Evolutionary conservation across 2,329 filamentous ascomycete genomes (phyloP).

Genomic region (Aplosporella prunicola): DNA sequence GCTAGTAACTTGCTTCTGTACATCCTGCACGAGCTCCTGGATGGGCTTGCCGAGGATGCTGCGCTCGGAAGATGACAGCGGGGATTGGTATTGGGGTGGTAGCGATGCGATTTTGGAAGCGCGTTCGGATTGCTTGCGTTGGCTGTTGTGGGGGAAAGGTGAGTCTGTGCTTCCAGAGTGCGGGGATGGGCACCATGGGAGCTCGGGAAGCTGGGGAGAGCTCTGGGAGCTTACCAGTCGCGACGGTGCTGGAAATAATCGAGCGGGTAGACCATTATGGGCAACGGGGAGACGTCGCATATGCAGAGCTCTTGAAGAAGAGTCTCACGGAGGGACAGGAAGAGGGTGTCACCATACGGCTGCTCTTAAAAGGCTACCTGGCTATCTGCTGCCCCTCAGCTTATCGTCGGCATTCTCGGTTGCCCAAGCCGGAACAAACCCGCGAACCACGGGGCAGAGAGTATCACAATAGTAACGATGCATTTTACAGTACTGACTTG

Average conservation of each 20-base stretch:
- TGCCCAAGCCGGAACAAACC: too few species aligned
- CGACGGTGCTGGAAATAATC: slow-evolving; percentile 61
- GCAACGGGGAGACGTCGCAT: not conserved
- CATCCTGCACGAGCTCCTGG: slow-evolving; percentile 64
- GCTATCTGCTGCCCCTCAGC: slow-evolving; percentile 5
- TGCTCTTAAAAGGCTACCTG: too few species aligned
- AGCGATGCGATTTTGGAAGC: slow-evolving; percentile 59
- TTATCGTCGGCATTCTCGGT: slow-evolving; percentile 8
- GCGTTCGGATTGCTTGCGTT: slow-evolving; percentile 71
- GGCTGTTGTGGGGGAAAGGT: slow-evolving; percentile 39
- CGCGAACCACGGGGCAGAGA: too few species aligned
- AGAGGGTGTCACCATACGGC: too few species aligned
- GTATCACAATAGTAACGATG: too few species aligned
- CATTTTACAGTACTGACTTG: too few species aligned
- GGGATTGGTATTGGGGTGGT: slow-evolving; percentile 52
- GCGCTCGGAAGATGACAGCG: slow-evolving; percentile 56
- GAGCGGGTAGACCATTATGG: slow-evolving; percentile 9
- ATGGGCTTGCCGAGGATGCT: slow-evolving; percentile 65
- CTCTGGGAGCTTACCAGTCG: slow-evolving; percentile 49
- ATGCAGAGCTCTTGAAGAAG: too few species aligned
- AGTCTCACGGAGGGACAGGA: too few species aligned
- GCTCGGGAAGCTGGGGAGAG: slow-evolving; percentile 6
- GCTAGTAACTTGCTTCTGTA: slow-evolving; percentile 57
- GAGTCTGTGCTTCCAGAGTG: not conserved
- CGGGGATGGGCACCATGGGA: slow-evolving; percentile 1